phyloP scores from a whole-genome alignment of 2,329 filamentous ascomycete species.

The Alternaria sp. region DNA sequence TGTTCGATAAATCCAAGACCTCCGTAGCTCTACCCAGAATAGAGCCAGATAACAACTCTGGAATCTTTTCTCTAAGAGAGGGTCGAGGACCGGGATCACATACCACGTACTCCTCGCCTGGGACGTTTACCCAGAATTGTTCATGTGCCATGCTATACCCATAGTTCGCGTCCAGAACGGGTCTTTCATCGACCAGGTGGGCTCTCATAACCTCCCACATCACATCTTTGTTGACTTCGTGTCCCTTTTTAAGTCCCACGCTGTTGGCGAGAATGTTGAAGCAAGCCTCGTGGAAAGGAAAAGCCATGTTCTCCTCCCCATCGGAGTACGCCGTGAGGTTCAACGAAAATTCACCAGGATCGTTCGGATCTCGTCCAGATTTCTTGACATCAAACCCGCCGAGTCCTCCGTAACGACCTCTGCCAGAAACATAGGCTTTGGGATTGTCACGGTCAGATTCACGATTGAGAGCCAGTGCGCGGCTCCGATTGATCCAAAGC shows the following conservation, averaged over 20 bases:
- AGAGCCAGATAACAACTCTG: conserved; percentile 15
- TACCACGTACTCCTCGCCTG: conserved; percentile 32
- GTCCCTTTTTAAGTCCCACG: conserved; percentile 12
- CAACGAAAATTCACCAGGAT: conserved; percentile 9
- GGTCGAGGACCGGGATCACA: conserved; percentile 9
- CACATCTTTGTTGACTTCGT: conserved; percentile 21
- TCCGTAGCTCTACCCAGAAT: conserved; percentile 5
- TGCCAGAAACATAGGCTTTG: conserved; percentile 26
- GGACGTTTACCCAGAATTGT: conserved; percentile 21
- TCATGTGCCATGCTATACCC: conserved; percentile 4
- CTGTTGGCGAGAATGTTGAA: conserved; percentile 23
- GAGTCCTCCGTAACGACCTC: conserved; percentile 18
- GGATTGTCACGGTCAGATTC: not conserved
- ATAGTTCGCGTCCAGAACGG: conserved; percentile 24
- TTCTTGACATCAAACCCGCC: conserved; percentile 11
- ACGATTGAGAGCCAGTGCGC: conserved; percentile 25
- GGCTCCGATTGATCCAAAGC: conserved; percentile 20
- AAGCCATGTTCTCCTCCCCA: conserved; percentile 3
- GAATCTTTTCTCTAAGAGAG: conserved; percentile 10
- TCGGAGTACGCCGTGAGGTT: conserved; percentile 8
- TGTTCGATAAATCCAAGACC: conserved; percentile 1
- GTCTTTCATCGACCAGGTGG: not conserved
- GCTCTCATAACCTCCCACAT: conserved; percentile 20
- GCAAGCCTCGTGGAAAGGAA: conserved; percentile 33
- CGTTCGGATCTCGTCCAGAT: conserved; percentile 20